Evolutionary conservation across 345 rosid genomes (phyloP).

Genomic region (Populus davidiana): DNA sequence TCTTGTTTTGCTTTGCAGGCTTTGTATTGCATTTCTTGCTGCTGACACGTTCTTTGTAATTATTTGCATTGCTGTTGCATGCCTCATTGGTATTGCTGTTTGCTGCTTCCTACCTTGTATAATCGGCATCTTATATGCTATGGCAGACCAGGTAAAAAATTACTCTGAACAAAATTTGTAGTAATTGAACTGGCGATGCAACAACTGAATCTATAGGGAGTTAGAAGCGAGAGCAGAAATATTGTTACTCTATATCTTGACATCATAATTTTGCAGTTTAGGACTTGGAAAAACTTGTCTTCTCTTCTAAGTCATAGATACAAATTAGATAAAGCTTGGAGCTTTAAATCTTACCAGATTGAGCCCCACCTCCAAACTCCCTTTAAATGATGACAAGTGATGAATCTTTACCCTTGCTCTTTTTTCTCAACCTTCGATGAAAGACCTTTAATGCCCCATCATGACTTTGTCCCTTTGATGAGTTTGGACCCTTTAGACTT

Average conservation of each 20-base stretch:
- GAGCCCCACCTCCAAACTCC: not conserved
- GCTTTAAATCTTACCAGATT: not conserved
- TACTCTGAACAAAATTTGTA: not conserved
- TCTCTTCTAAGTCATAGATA: not conserved
- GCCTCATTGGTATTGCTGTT: constrained; percentile 78
- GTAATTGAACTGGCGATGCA: not conserved
- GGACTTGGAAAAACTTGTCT: not conserved
- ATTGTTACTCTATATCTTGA: not conserved
- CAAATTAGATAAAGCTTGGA: not conserved
- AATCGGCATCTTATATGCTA: constrained; percentile 74
- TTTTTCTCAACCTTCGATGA: not conserved
- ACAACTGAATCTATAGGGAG: not conserved
- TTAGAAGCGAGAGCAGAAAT: not conserved
- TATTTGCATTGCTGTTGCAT: constrained; percentile 66
- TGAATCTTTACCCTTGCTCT: not conserved
- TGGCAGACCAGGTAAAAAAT: constrained; percentile 65
- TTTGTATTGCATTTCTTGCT: constrained; percentile 77
- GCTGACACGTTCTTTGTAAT: constrained; percentile 78
- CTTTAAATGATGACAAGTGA: not conserved
- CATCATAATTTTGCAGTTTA: not conserved
- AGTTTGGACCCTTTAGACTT: not conserved
- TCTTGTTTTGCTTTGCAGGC: constrained; percentile 51
- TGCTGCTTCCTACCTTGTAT: constrained; percentile 97
- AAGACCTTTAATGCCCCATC: not conserved
- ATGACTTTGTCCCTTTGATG: not conserved